Evolutionary conservation across 2,329 filamentous ascomycete genomes (phyloP).

Genomic region (Fusarium praegraminearum): DNA sequence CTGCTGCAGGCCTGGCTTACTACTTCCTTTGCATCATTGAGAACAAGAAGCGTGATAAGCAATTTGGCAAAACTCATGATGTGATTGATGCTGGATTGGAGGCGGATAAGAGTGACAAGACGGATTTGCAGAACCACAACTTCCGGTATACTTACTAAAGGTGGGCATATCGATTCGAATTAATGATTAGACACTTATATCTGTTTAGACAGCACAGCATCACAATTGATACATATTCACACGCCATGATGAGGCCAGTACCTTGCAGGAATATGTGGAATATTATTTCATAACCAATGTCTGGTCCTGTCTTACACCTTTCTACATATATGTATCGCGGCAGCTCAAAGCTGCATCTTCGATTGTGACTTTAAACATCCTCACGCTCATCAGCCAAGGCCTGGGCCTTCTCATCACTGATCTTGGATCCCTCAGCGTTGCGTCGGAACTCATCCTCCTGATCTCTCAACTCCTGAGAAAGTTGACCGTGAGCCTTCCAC

Average conservation of each 20-base stretch:
- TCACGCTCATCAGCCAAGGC: slow-evolving; percentile 4
- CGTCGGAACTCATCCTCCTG: slow-evolving; percentile 53
- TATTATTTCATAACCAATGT: neutral
- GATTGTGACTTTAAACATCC: neutral
- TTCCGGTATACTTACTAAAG: slow-evolving; percentile 35
- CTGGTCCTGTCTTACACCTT: neutral
- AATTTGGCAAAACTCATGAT: slow-evolving; percentile 23
- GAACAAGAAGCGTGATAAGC: slow-evolving; percentile 38
- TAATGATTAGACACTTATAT: neutral
- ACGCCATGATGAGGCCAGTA: neutral
- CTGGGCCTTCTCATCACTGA: slow-evolving; percentile 44
- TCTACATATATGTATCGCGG: neutral
- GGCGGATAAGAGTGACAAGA: slow-evolving; percentile 23
- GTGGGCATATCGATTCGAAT: fast-evolving
- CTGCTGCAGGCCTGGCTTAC: slow-evolving; percentile 35
- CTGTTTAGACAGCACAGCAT: neutral
- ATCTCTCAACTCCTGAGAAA: slow-evolving; percentile 57
- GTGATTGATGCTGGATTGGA: slow-evolving; percentile 10
- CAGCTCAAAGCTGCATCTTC: neutral
- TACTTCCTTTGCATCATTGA: slow-evolving; percentile 41
- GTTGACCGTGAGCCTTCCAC: slow-evolving; percentile 56
- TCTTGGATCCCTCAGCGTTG: slow-evolving; percentile 42
- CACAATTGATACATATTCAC: neutral
- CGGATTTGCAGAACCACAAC: slow-evolving; percentile 36
- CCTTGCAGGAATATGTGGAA: neutral